Percentiles rank a stretch among this genome's conserved stretches.
phyloP scores from a whole-genome alignment of 306 rosid genomes.

The Pyrus bretschneideri region DNA sequence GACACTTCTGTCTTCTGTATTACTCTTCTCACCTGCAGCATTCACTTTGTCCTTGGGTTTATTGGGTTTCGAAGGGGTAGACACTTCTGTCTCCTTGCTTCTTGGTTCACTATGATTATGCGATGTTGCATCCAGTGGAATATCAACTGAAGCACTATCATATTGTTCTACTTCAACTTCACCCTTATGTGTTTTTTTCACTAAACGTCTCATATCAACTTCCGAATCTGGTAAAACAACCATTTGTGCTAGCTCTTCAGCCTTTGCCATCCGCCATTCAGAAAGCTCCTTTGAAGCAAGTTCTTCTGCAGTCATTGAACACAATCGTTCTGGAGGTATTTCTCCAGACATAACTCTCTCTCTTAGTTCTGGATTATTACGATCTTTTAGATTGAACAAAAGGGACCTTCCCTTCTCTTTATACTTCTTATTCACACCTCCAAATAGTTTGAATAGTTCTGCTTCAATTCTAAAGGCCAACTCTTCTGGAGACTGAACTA shows the following conservation, averaged over 20 bases:
- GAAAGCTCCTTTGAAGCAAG: constrained; percentile 99
- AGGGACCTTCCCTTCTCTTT: constrained; percentile 99
- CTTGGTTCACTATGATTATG: constrained; percentile 27
- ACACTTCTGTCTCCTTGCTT: constrained; percentile 32
- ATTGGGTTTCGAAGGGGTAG: constrained; percentile 28
- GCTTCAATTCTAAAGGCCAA: constrained; percentile 69
- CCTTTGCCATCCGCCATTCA: constrained; percentile 98
- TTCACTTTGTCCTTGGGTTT: constrained; percentile 21
- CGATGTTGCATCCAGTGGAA: constrained; percentile 48
- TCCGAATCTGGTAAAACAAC: constrained; percentile 85
- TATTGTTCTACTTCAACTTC: constrained; percentile 92
- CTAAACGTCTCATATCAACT: constrained; percentile 78
- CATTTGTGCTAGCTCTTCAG: constrained; percentile 98
- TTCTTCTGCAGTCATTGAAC: constrained; percentile 97
- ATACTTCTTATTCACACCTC: constrained; percentile 97
- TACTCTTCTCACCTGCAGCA: constrained; percentile 31
- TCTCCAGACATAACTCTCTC: constrained; percentile 89
- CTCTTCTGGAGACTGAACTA: constrained; percentile 28
- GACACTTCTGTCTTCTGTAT: constrained; percentile 24
- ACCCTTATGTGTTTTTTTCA: constrained; percentile 93
- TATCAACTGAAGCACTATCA: constrained; percentile 45
- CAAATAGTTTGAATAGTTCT: constrained; percentile 85
- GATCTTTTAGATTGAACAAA: constrained; percentile 90
- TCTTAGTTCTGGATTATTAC: constrained; percentile 84
- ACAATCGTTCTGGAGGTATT: constrained; percentile 66